A percentile compares a stretch with the other conserved stretches of the same genome.
Evolutionary conservation across 2,329 filamentous ascomycete genomes (phyloP).

Genomic region (Cordyceps javanica): DNA sequence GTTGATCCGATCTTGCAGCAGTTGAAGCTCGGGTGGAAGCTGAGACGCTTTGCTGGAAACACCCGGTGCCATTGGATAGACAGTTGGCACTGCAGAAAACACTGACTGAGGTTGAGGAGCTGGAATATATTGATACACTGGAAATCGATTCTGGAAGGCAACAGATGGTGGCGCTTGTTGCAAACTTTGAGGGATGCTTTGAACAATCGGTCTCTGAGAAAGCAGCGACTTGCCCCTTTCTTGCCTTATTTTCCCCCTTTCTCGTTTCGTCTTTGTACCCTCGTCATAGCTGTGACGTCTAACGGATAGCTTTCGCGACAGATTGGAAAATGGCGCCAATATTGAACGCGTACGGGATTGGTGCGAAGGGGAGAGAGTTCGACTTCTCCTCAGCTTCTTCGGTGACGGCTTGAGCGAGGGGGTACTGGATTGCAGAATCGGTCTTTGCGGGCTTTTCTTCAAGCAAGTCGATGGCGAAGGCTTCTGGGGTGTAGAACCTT

Average conservation of each 20-base stretch:
- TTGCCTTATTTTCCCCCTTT: neutral
- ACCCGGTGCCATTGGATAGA: neutral
- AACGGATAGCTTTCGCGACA: neutral
- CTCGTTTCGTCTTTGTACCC: neutral
- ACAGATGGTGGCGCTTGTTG: neutral
- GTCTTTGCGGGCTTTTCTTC: neutral
- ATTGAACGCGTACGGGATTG: neutral
- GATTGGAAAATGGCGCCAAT: neutral
- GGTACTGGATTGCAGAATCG: neutral
- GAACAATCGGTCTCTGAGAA: neutral
- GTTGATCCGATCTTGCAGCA: neutral
- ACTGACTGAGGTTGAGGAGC: neutral
- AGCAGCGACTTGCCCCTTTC: neutral
- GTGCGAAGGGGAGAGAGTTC: constrained; percentile 2
- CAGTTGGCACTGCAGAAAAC: neutral
- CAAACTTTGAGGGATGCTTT: neutral
- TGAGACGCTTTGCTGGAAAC: neutral
- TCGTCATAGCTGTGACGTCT: constrained; percentile 3
- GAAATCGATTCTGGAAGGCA: neutral
- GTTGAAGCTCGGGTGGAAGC: neutral
- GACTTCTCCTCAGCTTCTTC: constrained; percentile 2
- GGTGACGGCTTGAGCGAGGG: neutral
- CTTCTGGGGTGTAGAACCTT: neutral
- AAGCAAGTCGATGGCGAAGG: neutral
- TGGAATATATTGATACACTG: constrained; percentile 1